Conservation (phyloP, 2,329 filamentous ascomycete species). For the Colletotrichum karsti region DNA sequence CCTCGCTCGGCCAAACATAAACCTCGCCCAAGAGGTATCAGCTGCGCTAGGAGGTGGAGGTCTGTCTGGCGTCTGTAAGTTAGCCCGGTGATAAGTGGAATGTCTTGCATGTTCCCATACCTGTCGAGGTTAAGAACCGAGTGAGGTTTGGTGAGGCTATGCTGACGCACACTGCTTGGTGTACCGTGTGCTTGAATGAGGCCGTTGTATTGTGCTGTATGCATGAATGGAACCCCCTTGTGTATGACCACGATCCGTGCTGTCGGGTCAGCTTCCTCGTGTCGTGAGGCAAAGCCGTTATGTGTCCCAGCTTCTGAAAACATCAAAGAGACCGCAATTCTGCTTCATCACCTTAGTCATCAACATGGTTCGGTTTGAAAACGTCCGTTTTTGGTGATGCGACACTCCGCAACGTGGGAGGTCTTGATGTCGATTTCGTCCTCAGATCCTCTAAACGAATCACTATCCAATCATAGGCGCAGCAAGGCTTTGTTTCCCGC, state of each 20-base stretch:
- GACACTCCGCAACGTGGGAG: conserved; percentile 6
- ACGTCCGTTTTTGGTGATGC: neutral
- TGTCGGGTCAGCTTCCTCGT: conserved; percentile 2
- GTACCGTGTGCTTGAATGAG: no score
- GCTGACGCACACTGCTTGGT: neutral
- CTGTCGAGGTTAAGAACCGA: neutral
- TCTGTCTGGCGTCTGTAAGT: conserved; percentile 3
- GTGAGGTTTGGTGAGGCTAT: neutral
- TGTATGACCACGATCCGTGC: conserved; percentile 5
- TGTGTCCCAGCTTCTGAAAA: conserved; percentile 18
- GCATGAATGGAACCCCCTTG: conserved; percentile 14
- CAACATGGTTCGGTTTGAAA: conserved; percentile 1
- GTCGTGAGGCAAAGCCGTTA: conserved; percentile 3
- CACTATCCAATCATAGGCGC: neutral
- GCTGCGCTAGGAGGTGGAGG: neutral
- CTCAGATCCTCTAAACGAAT: neutral
- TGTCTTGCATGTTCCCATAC: neutral
- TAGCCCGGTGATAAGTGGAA: conserved; percentile 18
- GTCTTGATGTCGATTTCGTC: neutral
- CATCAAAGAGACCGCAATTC: neutral
- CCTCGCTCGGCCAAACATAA: neutral
- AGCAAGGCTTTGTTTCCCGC: neutral
- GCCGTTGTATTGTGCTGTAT: conserved; percentile 20
- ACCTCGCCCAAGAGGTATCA: neutral
- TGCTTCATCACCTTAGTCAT: conserved; percentile 22